A percentile compares a stretch with the other conserved stretches of the same genome.
Conservation (phyloP, 345 rosid species). For the Adansonia digitata region DNA sequence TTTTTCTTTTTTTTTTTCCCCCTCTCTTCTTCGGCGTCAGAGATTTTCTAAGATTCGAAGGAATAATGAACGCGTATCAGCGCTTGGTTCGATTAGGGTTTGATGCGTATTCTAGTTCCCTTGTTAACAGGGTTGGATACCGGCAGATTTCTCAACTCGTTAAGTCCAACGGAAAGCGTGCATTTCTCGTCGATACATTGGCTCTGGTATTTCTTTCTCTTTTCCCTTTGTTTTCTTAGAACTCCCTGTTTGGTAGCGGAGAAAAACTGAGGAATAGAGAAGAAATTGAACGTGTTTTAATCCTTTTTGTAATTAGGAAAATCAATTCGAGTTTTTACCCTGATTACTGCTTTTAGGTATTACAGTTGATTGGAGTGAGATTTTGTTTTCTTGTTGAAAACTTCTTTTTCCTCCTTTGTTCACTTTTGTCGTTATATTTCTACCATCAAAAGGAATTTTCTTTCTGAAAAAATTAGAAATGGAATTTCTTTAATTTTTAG, state of each 20-base stretch:
- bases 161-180: conserved; percentile 62
- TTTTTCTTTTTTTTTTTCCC: not conserved
- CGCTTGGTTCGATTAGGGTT: conserved; percentile 39
- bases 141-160: conserved; percentile 59
- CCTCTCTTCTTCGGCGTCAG: not conserved
- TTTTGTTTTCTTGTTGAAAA: no score
- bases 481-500: not conserved
- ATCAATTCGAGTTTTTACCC: not conserved
- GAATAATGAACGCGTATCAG: conserved; percentile 44
- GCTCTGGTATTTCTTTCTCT: conserved; percentile 50
- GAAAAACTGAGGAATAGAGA: not conserved
- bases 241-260: not conserved
- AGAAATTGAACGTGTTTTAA: not conserved
- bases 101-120: conserved; percentile 21
- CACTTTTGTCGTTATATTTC: not conserved
- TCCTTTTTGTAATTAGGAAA: not conserved
- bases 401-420: not conserved
- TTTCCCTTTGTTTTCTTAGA: not conserved
- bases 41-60: not conserved
- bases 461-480: not conserved
- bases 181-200: conserved; percentile 87
- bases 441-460: not conserved
- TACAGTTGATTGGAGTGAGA: not conserved
- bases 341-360: not conserved
- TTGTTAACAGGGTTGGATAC: conserved; percentile 17